These are phyloP conservation scores for Penicillium griseofulvum DNA, from an alignment of 2,329 filamentous ascomycete species.

Conservation along the genomic window DNA sequence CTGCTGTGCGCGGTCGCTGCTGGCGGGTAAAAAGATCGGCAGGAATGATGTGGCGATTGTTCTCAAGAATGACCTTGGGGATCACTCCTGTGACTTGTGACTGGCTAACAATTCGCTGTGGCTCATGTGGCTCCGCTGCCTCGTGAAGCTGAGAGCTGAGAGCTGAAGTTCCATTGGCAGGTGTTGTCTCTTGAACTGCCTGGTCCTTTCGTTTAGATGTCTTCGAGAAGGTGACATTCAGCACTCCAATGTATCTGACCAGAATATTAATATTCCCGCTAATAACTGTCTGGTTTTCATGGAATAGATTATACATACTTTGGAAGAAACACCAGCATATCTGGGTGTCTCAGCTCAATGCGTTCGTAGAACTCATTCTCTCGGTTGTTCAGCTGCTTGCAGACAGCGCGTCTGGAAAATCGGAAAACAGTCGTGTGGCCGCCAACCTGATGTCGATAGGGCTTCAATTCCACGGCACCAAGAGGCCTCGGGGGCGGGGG, in stretches of 20 bases:
- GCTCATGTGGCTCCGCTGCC: slow-evolving; percentile 39
- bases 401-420: slow-evolving; percentile 91
- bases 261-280: slow-evolving; percentile 7
- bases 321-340: slow-evolving; percentile 85
- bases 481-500: slow-evolving; percentile 54
- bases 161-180: slow-evolving; percentile 12
- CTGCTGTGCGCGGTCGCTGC: slow-evolving; percentile 40
- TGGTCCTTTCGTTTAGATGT: slow-evolving; percentile 60
- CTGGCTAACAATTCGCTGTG: slow-evolving; percentile 64
- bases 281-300: neutral
- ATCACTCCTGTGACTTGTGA: slow-evolving; percentile 72
- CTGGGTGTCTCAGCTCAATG: slow-evolving; percentile 85
- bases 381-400: slow-evolving; percentile 95
- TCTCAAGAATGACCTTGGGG: slow-evolving; percentile 88
- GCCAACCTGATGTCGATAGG: slow-evolving; percentile 95
- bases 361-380: slow-evolving; percentile 99
- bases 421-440: slow-evolving; percentile 95
- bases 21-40: slow-evolving; percentile 72
- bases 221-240: slow-evolving; percentile 94
- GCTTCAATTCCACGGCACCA: slow-evolving; percentile 91
- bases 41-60: slow-evolving; percentile 91
- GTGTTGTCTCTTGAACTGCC: slow-evolving; percentile 6
- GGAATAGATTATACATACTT: slow-evolving; percentile 53
- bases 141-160: slow-evolving; percentile 16
- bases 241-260: slow-evolving; percentile 80